phyloP scores from a whole-genome alignment of 2,329 filamentous ascomycete genomes.

The Exophiala sideris region DNA sequence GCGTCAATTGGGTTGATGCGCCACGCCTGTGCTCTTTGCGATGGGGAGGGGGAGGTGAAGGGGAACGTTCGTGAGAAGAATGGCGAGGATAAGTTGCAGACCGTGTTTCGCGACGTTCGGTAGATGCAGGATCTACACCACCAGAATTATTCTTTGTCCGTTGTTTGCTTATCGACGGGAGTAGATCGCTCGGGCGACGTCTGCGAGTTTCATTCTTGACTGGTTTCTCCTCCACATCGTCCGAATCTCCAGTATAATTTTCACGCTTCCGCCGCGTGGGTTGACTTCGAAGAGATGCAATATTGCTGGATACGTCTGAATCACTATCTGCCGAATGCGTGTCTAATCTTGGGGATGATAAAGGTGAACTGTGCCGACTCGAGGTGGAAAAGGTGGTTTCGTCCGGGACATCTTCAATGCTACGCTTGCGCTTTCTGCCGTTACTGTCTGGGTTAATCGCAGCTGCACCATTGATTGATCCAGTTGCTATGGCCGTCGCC shows the following conservation, averaged over 20 bases:
- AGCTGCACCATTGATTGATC: slow-evolving; percentile 10
- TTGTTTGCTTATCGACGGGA: slow-evolving; percentile 21
- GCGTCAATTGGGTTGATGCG: slow-evolving; percentile 29
- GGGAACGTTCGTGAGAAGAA: slow-evolving; percentile 28
- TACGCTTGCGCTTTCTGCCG: slow-evolving; percentile 29
- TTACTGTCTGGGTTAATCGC: slow-evolving; percentile 22
- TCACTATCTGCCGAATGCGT: slow-evolving; percentile 25
- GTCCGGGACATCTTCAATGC: slow-evolving; percentile 15
- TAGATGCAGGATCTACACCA: slow-evolving; percentile 16
- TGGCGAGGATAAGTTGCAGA: slow-evolving; percentile 32
- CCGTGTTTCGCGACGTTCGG: slow-evolving; percentile 31
- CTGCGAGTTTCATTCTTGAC: slow-evolving; percentile 20
- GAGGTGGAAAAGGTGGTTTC: slow-evolving; percentile 17
- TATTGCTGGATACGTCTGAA: slow-evolving; percentile 24
- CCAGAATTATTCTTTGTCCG: slow-evolving; percentile 21
- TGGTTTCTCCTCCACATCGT: slow-evolving; percentile 12
- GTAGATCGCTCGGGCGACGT: slow-evolving; percentile 26
- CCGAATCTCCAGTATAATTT: slow-evolving; percentile 9
- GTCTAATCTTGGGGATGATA: slow-evolving; percentile 25
- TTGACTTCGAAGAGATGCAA: slow-evolving; percentile 9
- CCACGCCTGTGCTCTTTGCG: slow-evolving; percentile 28
- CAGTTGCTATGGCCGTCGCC: slow-evolving; percentile 8
- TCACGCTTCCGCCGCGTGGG: not conserved
- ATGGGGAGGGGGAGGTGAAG: slow-evolving; percentile 27
- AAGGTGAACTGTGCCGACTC: slow-evolving; percentile 28